A percentile compares a stretch with the other conserved stretches of the same genome.
Conservation (phyloP, 2,329 filamentous ascomycete genomes). For the Xylaria sp. region DNA sequence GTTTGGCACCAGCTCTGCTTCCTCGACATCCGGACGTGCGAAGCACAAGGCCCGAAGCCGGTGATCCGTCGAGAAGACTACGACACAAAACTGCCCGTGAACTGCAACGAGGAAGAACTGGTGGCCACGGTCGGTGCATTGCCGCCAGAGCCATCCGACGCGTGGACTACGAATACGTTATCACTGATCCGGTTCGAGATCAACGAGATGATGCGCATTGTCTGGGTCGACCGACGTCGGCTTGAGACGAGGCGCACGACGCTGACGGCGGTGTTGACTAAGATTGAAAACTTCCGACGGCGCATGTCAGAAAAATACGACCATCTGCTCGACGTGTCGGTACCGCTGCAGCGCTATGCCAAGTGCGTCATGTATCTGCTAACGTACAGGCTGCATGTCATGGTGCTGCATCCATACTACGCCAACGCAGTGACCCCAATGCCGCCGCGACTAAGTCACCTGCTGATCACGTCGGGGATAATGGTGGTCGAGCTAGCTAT, state of each 20-base stretch:
- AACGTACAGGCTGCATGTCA: conserved; percentile 70
- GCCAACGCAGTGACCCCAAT: conserved; percentile 57
- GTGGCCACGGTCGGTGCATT: conserved; percentile 49
- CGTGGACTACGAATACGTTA: conserved; percentile 76
- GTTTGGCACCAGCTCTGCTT: conserved; percentile 84
- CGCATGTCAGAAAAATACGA: conserved; percentile 73
- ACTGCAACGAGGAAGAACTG: conserved; percentile 75
- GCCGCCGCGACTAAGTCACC: conserved; percentile 70
- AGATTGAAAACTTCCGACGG: conserved; percentile 74
- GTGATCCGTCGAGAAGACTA: conserved; percentile 79
- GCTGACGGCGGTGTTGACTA: conserved; percentile 71
- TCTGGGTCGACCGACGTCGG: conserved; percentile 75
- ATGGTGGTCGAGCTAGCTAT: conserved; percentile 60
- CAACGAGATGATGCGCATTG: conserved; percentile 75
- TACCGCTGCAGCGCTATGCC: conserved; percentile 71
- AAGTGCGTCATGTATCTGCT: conserved; percentile 72
- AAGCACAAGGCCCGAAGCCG: conserved; percentile 76
- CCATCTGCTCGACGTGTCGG: conserved; percentile 66
- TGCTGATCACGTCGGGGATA: conserved; percentile 71
- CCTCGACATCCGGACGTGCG: conserved; percentile 78
- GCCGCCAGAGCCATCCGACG: conserved; percentile 57
- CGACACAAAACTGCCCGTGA: conserved; percentile 76
- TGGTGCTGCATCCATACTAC: conserved; percentile 75
- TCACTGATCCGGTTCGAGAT: conserved; percentile 76
- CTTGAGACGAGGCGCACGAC: conserved; percentile 70